Conservation (phyloP, 2,329 filamentous ascomycete species). For the Ciborinia camelliae region DNA sequence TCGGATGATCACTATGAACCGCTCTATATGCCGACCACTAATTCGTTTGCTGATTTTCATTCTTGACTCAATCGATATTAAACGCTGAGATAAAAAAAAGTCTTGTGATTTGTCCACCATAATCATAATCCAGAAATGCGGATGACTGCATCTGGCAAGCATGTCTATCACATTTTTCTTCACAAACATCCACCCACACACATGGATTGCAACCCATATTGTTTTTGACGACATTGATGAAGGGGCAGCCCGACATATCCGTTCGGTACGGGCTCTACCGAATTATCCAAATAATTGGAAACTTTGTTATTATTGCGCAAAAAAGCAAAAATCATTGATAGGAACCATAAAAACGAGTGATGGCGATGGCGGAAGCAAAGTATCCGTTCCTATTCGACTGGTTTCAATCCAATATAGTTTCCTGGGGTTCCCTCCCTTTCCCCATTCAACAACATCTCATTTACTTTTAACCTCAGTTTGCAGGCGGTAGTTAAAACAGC, state of each 20-base stretch:
- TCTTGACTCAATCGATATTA: background rate
- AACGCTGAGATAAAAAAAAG: conserved; percentile 11
- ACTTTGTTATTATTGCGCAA: background rate
- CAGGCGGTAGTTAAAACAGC: conserved; percentile 9
- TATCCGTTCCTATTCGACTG: background rate
- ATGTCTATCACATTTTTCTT: conserved; percentile 22
- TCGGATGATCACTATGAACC: background rate
- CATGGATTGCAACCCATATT: conserved; percentile 10
- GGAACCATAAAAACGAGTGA: background rate
- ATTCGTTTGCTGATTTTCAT: conserved; percentile 6
- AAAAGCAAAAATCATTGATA: background rate
- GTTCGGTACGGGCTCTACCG: conserved; percentile 18
- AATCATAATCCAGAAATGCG: conserved; percentile 13
- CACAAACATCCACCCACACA: conserved; percentile 8
- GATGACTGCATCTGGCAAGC: conserved; percentile 19
- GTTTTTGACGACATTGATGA: conserved; percentile 4
- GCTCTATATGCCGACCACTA: conserved; percentile 8
- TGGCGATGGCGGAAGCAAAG: background rate
- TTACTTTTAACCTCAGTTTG: background rate
- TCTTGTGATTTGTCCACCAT: conserved; percentile 17
- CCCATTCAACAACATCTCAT: background rate
- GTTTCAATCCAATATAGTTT: conserved; percentile 4
- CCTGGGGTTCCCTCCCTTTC: background rate
- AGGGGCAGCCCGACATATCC: conserved; percentile 11
- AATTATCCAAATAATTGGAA: background rate